These are phyloP conservation scores for Inosperma sp. DNA, from an alignment of 768 basidiomycete genomes.

Conservation along the genomic window DNA sequence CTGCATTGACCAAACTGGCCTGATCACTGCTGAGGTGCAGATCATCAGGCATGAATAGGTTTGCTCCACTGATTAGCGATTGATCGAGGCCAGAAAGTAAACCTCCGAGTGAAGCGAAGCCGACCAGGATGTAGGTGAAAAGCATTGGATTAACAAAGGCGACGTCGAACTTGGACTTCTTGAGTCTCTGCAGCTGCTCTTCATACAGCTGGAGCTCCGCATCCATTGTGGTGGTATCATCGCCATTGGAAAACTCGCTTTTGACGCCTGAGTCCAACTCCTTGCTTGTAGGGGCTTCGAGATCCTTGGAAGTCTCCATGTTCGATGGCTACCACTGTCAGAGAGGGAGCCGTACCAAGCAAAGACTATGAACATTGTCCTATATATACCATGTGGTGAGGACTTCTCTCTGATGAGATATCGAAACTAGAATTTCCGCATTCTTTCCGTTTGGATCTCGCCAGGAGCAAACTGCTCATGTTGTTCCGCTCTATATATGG, in stretches of 20 bases:
- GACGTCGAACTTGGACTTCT: not conserved
- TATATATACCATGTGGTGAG: too few species aligned
- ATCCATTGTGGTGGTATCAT: not conserved
- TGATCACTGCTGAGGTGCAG: not conserved
- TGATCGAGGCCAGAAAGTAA: slow-evolving; percentile 4
- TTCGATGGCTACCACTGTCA: too few species aligned
- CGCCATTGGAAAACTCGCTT: not conserved
- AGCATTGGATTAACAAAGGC: not conserved
- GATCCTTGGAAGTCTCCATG: not conserved
- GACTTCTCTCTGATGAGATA: too few species aligned
- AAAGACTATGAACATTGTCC: too few species aligned
- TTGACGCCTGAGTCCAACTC: not conserved
- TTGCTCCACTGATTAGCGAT: slow-evolving; percentile 2
- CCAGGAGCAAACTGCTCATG: too few species aligned
- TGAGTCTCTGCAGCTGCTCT: not conserved
- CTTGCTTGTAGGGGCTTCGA: not conserved
- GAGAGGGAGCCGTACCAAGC: too few species aligned
- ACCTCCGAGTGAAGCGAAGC: slow-evolving; percentile 3
- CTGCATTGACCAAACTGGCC: slow-evolving; percentile 2
- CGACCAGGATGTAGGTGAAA: not conserved
- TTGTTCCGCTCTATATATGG: too few species aligned
- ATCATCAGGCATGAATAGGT: slow-evolving; percentile 1
- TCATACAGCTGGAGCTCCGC: slow-evolving; percentile 1
- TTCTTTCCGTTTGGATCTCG: too few species aligned
- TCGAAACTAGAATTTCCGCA: too few species aligned